Evolutionary conservation across 176 grass and related monocot genomes (phyloP).

Genomic region (Hyparrhenia diplandra): DNA sequence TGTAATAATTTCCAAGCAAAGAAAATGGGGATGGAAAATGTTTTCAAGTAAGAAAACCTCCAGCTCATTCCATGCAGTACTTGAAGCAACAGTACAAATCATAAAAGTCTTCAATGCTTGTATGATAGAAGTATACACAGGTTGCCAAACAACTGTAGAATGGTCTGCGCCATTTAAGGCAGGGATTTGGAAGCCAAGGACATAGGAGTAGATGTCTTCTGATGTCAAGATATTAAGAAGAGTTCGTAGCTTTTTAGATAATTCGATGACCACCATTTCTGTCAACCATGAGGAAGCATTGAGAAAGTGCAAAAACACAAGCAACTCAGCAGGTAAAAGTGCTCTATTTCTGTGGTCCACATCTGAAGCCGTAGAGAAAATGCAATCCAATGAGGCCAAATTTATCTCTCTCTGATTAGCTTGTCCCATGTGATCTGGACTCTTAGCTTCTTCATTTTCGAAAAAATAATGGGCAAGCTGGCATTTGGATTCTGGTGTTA

Average conservation of each 20-base stretch:
- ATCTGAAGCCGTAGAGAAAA: constrained; percentile 54
- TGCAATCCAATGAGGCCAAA: constrained; percentile 37
- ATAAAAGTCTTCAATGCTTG: constrained; percentile 79
- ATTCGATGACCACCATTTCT: constrained; percentile 56
- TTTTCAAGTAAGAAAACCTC: constrained; percentile 72
- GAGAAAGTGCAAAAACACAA: constrained; percentile 78
- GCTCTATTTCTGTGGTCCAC: constrained; percentile 37
- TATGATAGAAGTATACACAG: constrained; percentile 62
- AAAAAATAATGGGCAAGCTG: constrained; percentile 63
- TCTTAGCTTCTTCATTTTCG: constrained; percentile 35
- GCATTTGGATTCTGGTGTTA: constrained; percentile 52
- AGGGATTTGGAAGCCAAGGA: constrained; percentile 79
- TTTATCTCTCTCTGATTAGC: constrained; percentile 26
- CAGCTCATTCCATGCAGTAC: constrained; percentile 61
- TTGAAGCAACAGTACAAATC: constrained; percentile 57
- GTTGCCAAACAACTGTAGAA: constrained; percentile 62
- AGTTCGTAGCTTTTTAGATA: constrained; percentile 64
- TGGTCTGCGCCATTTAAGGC: constrained; percentile 31
- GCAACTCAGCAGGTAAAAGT: constrained; percentile 56
- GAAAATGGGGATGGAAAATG: constrained; percentile 77
- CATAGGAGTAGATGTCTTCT: constrained; percentile 66
- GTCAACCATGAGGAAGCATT: constrained; percentile 49
- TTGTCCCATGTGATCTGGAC: constrained; percentile 22
- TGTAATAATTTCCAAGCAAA: constrained; percentile 73
- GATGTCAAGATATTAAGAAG: constrained; percentile 52